Evolutionary conservation across 2,329 filamentous ascomycete species (phyloP).

Genomic region (Lomentospora prolificans): DNA sequence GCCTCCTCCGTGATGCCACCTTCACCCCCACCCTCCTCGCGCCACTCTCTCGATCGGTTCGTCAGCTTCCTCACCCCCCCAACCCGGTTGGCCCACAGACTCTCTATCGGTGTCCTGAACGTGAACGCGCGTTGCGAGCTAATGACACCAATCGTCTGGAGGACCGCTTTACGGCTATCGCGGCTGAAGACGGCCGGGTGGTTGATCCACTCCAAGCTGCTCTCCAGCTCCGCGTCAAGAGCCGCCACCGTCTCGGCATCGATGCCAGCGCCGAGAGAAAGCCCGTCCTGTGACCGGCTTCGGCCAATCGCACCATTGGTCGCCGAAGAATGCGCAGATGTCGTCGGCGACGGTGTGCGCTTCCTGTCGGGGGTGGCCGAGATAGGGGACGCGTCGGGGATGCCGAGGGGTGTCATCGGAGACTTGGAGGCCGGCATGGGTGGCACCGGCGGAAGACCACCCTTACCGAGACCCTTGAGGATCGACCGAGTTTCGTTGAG

Average conservation of each 20-base stretch:
- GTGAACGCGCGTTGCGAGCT: constrained; percentile 90
- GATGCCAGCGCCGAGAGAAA: constrained; percentile 63
- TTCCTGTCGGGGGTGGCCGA: constrained; percentile 43
- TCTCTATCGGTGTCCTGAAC: constrained; percentile 81
- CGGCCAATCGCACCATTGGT: constrained; percentile 32
- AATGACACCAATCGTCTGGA: constrained; percentile 95
- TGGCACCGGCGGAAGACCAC: constrained; percentile 81
- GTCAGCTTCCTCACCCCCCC: constrained; percentile 71
- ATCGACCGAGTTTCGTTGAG: constrained; percentile 91
- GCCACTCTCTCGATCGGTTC: constrained; percentile 82
- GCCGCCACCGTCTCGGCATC: constrained; percentile 73
- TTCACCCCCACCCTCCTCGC: constrained; percentile 73
- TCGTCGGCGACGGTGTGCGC: constrained; percentile 44
- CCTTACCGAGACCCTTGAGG: constrained; percentile 90
- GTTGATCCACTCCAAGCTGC: constrained; percentile 91
- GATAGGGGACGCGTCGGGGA: constrained; percentile 28
- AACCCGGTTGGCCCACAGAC: constrained; percentile 78
- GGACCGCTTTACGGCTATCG: constrained; percentile 87
- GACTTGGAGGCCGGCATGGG: constrained; percentile 35
- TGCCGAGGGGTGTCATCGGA: constrained; percentile 39
- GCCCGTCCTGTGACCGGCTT: constrained; percentile 44
- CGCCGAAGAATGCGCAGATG: constrained; percentile 34
- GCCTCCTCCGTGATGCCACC: constrained; percentile 52
- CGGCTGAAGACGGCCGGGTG: constrained; percentile 91
- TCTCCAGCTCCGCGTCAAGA: constrained; percentile 82